A percentile compares a stretch with the other conserved stretches of the same genome.
Conservation (phyloP, 1,139 yeast genomes). For the Sugiyamaella grinbergsii region DNA sequence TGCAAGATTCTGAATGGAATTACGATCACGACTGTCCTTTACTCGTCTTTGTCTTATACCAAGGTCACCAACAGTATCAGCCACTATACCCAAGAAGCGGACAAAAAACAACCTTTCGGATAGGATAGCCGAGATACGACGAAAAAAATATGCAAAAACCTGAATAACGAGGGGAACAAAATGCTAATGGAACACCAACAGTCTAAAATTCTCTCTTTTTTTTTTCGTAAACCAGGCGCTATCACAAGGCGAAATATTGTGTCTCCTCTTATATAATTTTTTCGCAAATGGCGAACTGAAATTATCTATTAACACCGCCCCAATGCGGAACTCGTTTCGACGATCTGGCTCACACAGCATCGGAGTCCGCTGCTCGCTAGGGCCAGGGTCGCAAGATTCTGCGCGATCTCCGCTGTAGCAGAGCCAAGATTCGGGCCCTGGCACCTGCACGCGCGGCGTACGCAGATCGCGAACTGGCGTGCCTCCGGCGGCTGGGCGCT, state of each 20-base stretch:
- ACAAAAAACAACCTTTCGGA: neutral
- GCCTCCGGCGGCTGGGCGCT: constrained; percentile 1
- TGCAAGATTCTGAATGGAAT: no score
- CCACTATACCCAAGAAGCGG: neutral
- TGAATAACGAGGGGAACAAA: no score
- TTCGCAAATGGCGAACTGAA: constrained; percentile 4
- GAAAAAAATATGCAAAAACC: neutral
- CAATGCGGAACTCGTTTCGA: neutral
- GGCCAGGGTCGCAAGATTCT: no score
- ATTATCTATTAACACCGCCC: neutral
- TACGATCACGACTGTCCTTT: neutral
- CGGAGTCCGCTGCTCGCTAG: constrained; percentile 8
- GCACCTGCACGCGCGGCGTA: no score
- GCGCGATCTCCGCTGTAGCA: no score
- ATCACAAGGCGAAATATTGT: no score
- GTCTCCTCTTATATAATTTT: neutral
- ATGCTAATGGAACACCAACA: no score
- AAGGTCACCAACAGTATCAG: neutral
- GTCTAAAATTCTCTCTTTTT: no score
- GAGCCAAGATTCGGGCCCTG: no score
- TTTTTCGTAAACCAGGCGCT: no score
- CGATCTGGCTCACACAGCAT: neutral
- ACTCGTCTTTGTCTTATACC: neutral
- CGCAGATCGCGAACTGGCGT: no score
- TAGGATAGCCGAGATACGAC: neutral